Percentiles rank a stretch among this genome's conserved stretches.
Conservation (phyloP, 2,329 filamentous ascomycete species). For the Penicillium sp. region DNA sequence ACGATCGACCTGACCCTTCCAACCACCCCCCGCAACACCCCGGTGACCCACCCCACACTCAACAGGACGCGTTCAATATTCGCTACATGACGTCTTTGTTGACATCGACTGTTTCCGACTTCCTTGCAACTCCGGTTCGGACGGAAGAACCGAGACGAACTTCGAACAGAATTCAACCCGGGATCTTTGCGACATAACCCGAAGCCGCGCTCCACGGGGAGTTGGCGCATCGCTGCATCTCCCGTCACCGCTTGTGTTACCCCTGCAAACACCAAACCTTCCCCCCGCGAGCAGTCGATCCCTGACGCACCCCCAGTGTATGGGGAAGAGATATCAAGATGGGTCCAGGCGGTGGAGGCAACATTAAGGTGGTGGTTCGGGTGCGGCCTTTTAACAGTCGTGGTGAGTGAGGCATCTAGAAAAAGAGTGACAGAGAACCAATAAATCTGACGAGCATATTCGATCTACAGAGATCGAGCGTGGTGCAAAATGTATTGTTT, state of each 20-base stretch:
- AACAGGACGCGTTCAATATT: slow-evolving; percentile 17
- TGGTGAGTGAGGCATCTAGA: slow-evolving; percentile 58
- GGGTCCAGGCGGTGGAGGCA: slow-evolving; percentile 77
- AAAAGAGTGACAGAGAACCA: neutral
- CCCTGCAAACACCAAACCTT: slow-evolving; percentile 5
- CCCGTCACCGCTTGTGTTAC: slow-evolving; percentile 21
- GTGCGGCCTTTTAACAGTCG: slow-evolving; percentile 91
- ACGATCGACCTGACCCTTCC: neutral
- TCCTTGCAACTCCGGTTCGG: slow-evolving; percentile 9
- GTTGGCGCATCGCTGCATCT: slow-evolving; percentile 32
- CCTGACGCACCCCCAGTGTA: slow-evolving; percentile 28
- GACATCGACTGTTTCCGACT: slow-evolving; percentile 25
- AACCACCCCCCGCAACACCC: neutral
- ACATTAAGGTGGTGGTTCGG: slow-evolving; percentile 99
- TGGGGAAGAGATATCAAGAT: slow-evolving; percentile 50
- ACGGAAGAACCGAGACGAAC: slow-evolving; percentile 3
- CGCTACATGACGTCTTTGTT: slow-evolving; percentile 42
- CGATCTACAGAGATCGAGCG: slow-evolving; percentile 73
- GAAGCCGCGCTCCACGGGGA: slow-evolving; percentile 33
- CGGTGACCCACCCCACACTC: slow-evolving; percentile 16
- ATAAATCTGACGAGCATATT: slow-evolving; percentile 6
- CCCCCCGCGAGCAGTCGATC: slow-evolving; percentile 3
- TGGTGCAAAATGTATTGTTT: slow-evolving; percentile 91
- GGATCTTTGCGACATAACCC: slow-evolving; percentile 15
- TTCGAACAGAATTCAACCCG: neutral